Evolutionary conservation across 768 basidiomycete genomes (phyloP), one percentile per base, ranked within the genome.

Genomic region (Agaricus blazei): DNA sequence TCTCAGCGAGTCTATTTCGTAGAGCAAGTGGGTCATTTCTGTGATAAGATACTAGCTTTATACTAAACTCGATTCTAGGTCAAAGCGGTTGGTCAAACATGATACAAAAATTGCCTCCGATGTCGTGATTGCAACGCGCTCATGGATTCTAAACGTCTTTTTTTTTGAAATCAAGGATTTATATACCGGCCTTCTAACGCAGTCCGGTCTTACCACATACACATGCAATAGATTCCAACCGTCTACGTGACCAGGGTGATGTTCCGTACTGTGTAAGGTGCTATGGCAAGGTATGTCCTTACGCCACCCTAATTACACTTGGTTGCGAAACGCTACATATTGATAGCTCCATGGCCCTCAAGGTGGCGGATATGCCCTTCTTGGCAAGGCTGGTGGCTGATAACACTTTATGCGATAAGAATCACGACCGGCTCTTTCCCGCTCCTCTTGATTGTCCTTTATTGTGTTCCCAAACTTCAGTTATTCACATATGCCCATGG

Each of bases 1-100:
- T 74, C 73, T 37, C 84, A 87, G 76, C 85, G 78, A 51, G 90
- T 93, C 9, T 93, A 88, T 70, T 92, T 93, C 64, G 90, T 90
- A 12, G 90, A 93, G 67, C 88, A 90, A 79, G 88, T 84, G 45
- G 11, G 64, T 40, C 37, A 24, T 42, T 48, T 49, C 40, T 52
- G 9, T 23, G 26, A 19, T 19, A 48, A 15, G 29, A 48, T 14
- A 40, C 4, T 2, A 14, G 1, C 6, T 4, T 11, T 44, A 41
- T 15, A 14, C 55, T 43, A 12, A 56, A 24, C 48, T 48, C 38
- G 12, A 31, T 38, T 47, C 37, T 24, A 90, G 89, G 82, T 88
- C 56, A 90, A 88, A 67, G 90, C 90, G 1, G 78, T 88, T 12
- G 87, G 87, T 7, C 87, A 89, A 74, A 88, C 84, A 14, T 93